A percentile compares a stretch with the other conserved stretches of the same genome.
These are phyloP conservation scores for Talaromyces albobiverticillius DNA, from an alignment of 2,329 filamentous ascomycete species.

Conservation along the genomic window DNA sequence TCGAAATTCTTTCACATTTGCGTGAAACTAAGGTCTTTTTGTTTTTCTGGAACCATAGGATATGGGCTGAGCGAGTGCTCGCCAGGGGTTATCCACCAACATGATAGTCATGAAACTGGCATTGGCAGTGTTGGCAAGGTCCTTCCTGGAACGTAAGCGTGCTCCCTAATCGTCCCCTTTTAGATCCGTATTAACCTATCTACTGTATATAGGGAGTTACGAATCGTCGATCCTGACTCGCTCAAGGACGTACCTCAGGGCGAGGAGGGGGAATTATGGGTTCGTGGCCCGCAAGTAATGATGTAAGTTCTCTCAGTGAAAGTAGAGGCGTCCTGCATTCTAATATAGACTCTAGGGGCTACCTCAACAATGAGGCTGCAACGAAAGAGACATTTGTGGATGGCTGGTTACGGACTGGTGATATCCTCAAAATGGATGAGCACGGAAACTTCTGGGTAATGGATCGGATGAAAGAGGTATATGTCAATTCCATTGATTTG, in stretches of 20 bases:
- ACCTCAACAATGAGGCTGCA: slow-evolving; percentile 18
- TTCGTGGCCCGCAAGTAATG: slow-evolving; percentile 20
- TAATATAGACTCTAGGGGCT: slow-evolving; percentile 16
- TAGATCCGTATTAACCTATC: no score
- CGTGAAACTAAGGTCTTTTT: no score
- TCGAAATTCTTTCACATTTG: no score
- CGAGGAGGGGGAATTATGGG: slow-evolving; percentile 21
- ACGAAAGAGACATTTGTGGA: slow-evolving; percentile 18
- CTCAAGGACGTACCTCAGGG: slow-evolving; percentile 15
- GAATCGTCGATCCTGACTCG: slow-evolving; percentile 20
- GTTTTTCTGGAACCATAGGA: no score
- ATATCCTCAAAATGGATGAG: slow-evolving; percentile 19
- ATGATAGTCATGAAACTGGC: slow-evolving; percentile 16
- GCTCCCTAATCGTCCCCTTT: no score
- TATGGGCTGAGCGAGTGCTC: slow-evolving; percentile 20
- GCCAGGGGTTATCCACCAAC: slow-evolving; percentile 18
- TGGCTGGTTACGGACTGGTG: slow-evolving; percentile 21
- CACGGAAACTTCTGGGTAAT: slow-evolving; percentile 21
- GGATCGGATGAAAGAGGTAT: slow-evolving; percentile 22
- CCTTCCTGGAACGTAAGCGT: slow-evolving; percentile 17
- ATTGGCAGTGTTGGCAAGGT: slow-evolving; percentile 20
- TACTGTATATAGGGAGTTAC: slow-evolving; percentile 17
- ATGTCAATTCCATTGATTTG: no score
- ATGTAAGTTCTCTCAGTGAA: slow-evolving; percentile 15
- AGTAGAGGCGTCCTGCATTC: no score